These are phyloP conservation scores for Lotus japonicus DNA, from an alignment of 306 rosid genomes.

Conservation along the genomic window DNA sequence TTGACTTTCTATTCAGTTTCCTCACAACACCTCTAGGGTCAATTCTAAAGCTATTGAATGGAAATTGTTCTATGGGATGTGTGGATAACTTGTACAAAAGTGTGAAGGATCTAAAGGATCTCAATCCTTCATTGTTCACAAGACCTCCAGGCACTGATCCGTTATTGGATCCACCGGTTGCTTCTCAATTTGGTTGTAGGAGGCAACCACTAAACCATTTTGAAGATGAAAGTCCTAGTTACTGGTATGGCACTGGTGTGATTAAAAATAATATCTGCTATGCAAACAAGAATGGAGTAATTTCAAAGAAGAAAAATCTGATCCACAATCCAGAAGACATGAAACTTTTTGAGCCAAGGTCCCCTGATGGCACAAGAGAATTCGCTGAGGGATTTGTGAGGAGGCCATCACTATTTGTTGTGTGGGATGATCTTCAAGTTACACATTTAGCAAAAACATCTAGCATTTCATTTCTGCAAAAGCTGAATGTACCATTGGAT, in stretches of 20 bases:
- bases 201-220: constrained; percentile 5
- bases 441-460: no score
- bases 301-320: not conserved
- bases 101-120: constrained; percentile 10
- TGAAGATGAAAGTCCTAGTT: constrained; percentile 5
- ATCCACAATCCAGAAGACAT: no score
- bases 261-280: not conserved
- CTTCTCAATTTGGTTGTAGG: constrained; percentile 4
- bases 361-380: no score
- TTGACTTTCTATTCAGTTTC: constrained; percentile 26
- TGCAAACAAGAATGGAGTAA: not conserved
- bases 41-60: constrained; percentile 10
- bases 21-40: constrained; percentile 26
- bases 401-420: no score
- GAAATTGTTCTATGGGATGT: not conserved
- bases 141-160: not conserved
- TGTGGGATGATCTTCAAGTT: no score
- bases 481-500: no score
- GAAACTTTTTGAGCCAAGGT: no score
- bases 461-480: no score
- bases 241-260: constrained; percentile 19
- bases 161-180: constrained; percentile 1
- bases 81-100: constrained; percentile 26
- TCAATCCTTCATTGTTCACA: constrained; percentile 5
- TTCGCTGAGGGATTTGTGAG: no score